Conservation (phyloP, 2,329 filamentous ascomycete genomes). For the Sporothrix curviconia region DNA sequence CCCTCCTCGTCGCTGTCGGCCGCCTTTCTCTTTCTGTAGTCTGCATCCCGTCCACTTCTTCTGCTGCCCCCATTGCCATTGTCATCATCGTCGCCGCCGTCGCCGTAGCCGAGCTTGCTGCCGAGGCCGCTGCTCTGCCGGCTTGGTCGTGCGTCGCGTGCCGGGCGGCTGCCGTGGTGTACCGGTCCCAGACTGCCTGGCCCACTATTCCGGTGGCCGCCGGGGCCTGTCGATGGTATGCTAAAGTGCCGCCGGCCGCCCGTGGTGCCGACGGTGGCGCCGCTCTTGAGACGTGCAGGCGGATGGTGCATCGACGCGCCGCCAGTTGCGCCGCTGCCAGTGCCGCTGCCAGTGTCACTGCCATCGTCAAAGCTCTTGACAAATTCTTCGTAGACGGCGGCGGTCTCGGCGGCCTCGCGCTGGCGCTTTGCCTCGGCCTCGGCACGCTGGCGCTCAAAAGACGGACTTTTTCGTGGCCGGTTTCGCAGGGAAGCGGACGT, state of each 20-base stretch:
- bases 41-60: not conserved
- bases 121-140: conserved; percentile 19
- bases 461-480: conserved; percentile 61
- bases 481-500: conserved; percentile 30
- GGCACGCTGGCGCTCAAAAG: conserved; percentile 81
- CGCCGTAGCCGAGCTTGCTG: conserved; percentile 35
- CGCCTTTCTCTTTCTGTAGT: too few relatives aligned
- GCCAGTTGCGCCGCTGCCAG: conserved; percentile 19
- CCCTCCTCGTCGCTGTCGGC: not conserved
- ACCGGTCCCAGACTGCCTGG: conserved; percentile 55
- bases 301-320: not conserved
- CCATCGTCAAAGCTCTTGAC: conserved; percentile 70
- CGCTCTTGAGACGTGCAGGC: conserved; percentile 25
- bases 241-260: conserved; percentile 60
- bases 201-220: conserved; percentile 46
- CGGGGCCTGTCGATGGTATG: conserved; percentile 41
- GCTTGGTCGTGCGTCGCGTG: not conserved
- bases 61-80: conserved; percentile 46
- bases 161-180: conserved; percentile 29
- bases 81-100: conserved; percentile 58
- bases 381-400: conserved; percentile 80
- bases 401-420: conserved; percentile 79
- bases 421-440: conserved; percentile 83
- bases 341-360: conserved; percentile 36
- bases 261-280: conserved; percentile 15